Evolutionary conservation across 106 monocot species (phyloP).

Genomic region (Acorus calamus): DNA sequence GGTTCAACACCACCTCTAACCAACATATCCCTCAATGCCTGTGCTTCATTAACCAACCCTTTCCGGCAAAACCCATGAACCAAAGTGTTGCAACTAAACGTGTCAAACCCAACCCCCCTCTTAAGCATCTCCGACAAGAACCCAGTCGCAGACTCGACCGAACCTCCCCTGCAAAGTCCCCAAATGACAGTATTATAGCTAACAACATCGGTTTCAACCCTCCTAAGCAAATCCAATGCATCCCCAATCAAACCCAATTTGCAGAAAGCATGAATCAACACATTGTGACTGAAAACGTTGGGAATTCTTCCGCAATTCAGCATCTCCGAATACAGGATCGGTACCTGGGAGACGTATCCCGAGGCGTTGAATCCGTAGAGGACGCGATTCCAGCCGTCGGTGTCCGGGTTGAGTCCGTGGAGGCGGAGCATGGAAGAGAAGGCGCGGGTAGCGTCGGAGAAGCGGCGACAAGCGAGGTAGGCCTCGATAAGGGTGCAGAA

Average conservation of each 20-base stretch:
- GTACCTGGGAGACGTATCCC: constrained; percentile 50
- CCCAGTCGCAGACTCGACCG: constrained; percentile 23
- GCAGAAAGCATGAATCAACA: constrained; percentile 47
- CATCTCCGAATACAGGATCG: constrained; percentile 40
- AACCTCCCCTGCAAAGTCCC: constrained; percentile 49
- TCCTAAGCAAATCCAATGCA: constrained; percentile 16
- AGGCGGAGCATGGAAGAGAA: constrained; percentile 44
- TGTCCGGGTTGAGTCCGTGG: constrained; percentile 32
- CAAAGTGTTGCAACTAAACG: constrained; percentile 50
- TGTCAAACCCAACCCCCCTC: constrained; percentile 45
- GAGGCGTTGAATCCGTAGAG: constrained; percentile 55
- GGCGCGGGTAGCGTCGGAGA: constrained; percentile 37
- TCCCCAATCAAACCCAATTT: constrained; percentile 9
- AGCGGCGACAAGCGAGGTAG: constrained; percentile 39
- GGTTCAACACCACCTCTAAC: constrained; percentile 20
- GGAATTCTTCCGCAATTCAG: constrained; percentile 14
- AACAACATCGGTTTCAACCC: constrained; percentile 24
- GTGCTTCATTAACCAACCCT: constrained; percentile 35
- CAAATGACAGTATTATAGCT: constrained; percentile 64
- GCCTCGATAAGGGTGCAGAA: constrained; percentile 48
- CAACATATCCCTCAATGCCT: constrained; percentile 36
- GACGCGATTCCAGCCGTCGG: constrained; percentile 47
- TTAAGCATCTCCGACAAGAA: constrained; percentile 78
- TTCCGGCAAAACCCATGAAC: constrained; percentile 36
- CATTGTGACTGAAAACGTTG: constrained; percentile 51